These are phyloP conservation scores for Mercurialis annua DNA, from an alignment of 345 rosid species.

Conservation along the genomic window DNA sequence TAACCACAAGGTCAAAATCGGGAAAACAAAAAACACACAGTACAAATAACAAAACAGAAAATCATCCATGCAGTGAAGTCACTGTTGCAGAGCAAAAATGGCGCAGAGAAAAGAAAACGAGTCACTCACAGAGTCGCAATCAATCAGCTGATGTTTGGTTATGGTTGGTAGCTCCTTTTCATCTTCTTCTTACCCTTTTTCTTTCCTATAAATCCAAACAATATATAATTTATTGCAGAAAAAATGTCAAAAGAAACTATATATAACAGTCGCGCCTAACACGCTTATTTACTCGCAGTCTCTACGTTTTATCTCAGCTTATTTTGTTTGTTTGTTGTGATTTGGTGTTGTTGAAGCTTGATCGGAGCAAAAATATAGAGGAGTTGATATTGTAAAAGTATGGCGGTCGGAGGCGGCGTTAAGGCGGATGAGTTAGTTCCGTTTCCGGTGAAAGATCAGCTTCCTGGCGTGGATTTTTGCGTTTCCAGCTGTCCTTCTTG, in stretches of 20 bases:
- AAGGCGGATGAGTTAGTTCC: conserved; percentile 69
- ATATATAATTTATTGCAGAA: conserved; percentile 21
- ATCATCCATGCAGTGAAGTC: neutral
- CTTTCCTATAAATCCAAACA: neutral
- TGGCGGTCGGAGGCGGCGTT: conserved; percentile 29
- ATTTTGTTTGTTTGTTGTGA: neutral
- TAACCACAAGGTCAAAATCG: neutral
- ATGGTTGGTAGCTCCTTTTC: conserved; percentile 16
- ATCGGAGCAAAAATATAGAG: neutral
- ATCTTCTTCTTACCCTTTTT: neutral
- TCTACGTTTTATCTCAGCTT: no score
- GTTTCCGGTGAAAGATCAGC: conserved; percentile 79
- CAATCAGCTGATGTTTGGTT: conserved; percentile 25
- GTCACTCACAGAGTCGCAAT: conserved; percentile 13
- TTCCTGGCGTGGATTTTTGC: conserved; percentile 76
- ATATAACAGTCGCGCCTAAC: no score
- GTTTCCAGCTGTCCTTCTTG: conserved; percentile 75
- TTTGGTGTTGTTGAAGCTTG: no score
- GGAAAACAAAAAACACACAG: neutral
- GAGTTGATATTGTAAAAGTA: neutral
- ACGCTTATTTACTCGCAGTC: no score
- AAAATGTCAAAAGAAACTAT: conserved; percentile 8
- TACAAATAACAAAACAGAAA: neutral
- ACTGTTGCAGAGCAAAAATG: no score
- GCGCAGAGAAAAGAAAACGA: neutral